phyloP scores from a whole-genome alignment of 1,139 yeast genomes.

The Candida neerlandica region DNA sequence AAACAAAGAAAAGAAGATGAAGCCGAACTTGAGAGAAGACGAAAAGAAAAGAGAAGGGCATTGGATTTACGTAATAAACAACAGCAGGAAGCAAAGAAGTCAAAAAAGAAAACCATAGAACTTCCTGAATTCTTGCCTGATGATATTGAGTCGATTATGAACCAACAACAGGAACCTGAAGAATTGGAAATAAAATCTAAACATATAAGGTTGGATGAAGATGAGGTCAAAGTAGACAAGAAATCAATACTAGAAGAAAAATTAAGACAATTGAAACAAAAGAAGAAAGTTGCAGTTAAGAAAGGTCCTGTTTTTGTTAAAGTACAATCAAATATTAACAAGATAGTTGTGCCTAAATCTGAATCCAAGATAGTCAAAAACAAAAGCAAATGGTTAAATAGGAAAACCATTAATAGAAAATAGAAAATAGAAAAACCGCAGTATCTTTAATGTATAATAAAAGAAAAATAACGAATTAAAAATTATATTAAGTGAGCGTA shows the following conservation, averaged over 20 bases:
- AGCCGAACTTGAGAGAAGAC: constrained; percentile 34
- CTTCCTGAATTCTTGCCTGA: constrained; percentile 56
- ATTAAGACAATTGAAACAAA: constrained; percentile 36
- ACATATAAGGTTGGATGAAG: constrained; percentile 44
- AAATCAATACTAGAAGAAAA: constrained; percentile 20
- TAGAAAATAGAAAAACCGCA: constrained; percentile 20
- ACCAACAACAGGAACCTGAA: constrained; percentile 16
- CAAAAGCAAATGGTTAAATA: constrained; percentile 61
- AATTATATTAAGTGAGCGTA: not conserved
- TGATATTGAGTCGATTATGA: constrained; percentile 40
- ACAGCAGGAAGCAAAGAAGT: constrained; percentile 41
- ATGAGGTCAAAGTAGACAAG: constrained; percentile 29
- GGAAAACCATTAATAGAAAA: constrained; percentile 51
- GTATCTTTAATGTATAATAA: too few relatives aligned
- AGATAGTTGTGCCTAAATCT: constrained; percentile 48
- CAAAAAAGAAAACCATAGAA: constrained; percentile 23
- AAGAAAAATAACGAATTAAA: not conserved
- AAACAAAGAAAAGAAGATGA: constrained; percentile 35
- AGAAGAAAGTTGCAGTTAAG: constrained; percentile 40
- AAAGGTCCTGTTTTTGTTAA: constrained; percentile 62
- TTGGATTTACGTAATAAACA: constrained; percentile 50
- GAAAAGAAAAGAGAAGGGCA: constrained; percentile 53
- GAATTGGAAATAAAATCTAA: constrained; percentile 21
- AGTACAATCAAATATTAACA: constrained; percentile 33
- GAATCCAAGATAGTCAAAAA: constrained; percentile 43